These are phyloP conservation scores for Mycosarcoma maydis DNA, from an alignment of 1,284 basidiomycete genomes.

Conservation along the genomic window DNA sequence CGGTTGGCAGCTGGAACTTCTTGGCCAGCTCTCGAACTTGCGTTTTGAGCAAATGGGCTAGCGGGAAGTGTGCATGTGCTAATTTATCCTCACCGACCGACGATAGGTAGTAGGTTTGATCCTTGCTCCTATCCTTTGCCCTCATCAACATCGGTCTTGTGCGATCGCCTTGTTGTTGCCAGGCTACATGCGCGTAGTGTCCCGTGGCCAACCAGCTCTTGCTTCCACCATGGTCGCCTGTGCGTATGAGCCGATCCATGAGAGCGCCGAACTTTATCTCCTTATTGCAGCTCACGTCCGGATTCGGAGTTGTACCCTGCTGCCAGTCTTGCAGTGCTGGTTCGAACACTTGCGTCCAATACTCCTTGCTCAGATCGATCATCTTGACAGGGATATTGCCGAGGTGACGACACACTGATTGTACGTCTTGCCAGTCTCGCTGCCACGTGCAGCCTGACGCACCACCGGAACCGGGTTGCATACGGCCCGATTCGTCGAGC, in stretches of 20 bases:
- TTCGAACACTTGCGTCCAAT: slow-evolving; percentile 63
- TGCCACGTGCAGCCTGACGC: slow-evolving; percentile 87
- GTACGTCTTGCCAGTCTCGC: slow-evolving; percentile 91
- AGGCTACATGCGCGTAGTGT: slow-evolving; percentile 82
- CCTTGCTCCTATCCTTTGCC: slow-evolving; percentile 72
- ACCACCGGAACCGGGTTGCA: slow-evolving; percentile 64
- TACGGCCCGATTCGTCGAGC: slow-evolving; percentile 73
- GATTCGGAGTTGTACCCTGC: slow-evolving; percentile 77
- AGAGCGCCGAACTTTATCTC: slow-evolving; percentile 94
- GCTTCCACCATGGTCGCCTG: not conserved
- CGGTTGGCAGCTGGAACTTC: slow-evolving; percentile 77
- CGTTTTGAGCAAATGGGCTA: slow-evolving; percentile 59
- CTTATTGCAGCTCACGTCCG: slow-evolving; percentile 91
- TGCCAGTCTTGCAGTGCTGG: slow-evolving; percentile 58
- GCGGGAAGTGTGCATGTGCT: slow-evolving; percentile 75
- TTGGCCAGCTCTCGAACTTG: slow-evolving; percentile 82
- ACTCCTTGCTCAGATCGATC: slow-evolving; percentile 54
- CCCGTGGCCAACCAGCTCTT: slow-evolving; percentile 80
- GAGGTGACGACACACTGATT: slow-evolving; percentile 77
- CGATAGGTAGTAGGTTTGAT: slow-evolving; percentile 93
- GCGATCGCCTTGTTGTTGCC: slow-evolving; percentile 49
- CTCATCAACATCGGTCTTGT: slow-evolving; percentile 38
- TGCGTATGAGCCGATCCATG: slow-evolving; percentile 69
- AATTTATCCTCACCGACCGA: slow-evolving; percentile 46
- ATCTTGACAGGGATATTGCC: slow-evolving; percentile 72